Conservation (phyloP, 2,329 filamentous ascomycete species). For the Lachnellula hyalina region DNA sequence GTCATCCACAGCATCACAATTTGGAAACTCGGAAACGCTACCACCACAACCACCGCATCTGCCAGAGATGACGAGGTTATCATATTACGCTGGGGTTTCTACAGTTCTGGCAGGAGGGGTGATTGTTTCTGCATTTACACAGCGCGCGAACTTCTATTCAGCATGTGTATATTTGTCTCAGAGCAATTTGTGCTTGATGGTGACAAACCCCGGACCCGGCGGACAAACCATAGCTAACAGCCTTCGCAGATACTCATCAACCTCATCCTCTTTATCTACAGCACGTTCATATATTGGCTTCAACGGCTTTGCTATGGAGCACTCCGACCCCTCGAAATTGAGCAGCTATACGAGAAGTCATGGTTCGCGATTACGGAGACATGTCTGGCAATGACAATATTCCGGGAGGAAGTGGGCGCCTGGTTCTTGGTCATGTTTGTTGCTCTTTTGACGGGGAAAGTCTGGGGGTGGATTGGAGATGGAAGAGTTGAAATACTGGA, state of each 20-base stretch:
- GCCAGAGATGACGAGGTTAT: constrained; percentile 33
- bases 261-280: constrained; percentile 75
- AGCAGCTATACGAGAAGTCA: constrained; percentile 93
- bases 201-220: constrained; percentile 34
- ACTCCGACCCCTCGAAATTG: constrained; percentile 87
- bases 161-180: constrained; percentile 95
- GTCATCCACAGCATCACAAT: neutral
- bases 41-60: too few species aligned
- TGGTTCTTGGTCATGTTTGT: constrained; percentile 98
- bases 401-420: constrained; percentile 87
- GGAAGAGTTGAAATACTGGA: constrained; percentile 90
- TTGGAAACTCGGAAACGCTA: neutral
- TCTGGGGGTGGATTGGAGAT: constrained; percentile 98
- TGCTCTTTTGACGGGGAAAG: constrained; percentile 83
- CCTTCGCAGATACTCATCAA: constrained; percentile 75
- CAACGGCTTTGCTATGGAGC: constrained; percentile 87
- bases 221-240: constrained; percentile 4
- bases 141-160: constrained; percentile 97
- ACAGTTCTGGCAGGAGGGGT: constrained; percentile 78
- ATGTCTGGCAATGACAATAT: constrained; percentile 95
- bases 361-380: constrained; percentile 99
- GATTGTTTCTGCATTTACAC: constrained; percentile 84
- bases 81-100: constrained; percentile 57
- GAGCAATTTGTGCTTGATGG: constrained; percentile 91
- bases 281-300: constrained; percentile 76